Base-by-base conservation (phyloP, 805 yeast genomes). In the Isabelozyma heimii region DNA sequence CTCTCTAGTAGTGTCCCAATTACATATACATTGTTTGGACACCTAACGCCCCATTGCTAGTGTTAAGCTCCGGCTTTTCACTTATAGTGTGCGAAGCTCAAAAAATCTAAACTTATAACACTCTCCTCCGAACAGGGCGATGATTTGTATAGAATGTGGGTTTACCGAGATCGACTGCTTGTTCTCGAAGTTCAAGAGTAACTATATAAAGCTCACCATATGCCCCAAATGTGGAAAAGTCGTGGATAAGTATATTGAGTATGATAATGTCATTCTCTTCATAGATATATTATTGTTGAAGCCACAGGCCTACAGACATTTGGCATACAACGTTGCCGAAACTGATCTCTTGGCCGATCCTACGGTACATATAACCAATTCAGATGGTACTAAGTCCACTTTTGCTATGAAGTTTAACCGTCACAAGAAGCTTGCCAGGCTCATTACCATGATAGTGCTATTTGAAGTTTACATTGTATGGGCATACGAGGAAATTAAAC, bases 121-220 rank as follows among this genome's bases (percentile, higher is more conserved):
- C n/a, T 30, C 35, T 30, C 35, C 10, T 30, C 10, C 35, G 8
- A 5, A 30, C n/a, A 12, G 14, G 10, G 10, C 20, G 26, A 91
- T 92, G 97, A 84, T 91, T 52, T 92, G 98, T 66, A 85, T 91
- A 17, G 95, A 91, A 63, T 94, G 98, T 64, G 77, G 83, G n/a
- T 69, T 76, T 38, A 57, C 66, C 26, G 81, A 85, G 3, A 86
- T 85, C 35, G 72, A 75, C 14, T 74, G 87, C 0, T 76, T 91
- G 37, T 92, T 81, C 69, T 84, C 85, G 17, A 76, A 75, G 55
- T 91, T 88, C 66, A 81, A 91, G 27, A 84, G 86, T 49, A 83
- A 84, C 42, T 91, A 90, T 58, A 89, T 92, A 43, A 83, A 87
- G 54, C 77, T 90, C 37, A 85, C 96, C 0, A 83, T 84, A 30